These are phyloP conservation scores for Exobasidium cylindrosporum DNA, from an alignment of 1,284 basidiomycete species.

Conservation along the genomic window DNA sequence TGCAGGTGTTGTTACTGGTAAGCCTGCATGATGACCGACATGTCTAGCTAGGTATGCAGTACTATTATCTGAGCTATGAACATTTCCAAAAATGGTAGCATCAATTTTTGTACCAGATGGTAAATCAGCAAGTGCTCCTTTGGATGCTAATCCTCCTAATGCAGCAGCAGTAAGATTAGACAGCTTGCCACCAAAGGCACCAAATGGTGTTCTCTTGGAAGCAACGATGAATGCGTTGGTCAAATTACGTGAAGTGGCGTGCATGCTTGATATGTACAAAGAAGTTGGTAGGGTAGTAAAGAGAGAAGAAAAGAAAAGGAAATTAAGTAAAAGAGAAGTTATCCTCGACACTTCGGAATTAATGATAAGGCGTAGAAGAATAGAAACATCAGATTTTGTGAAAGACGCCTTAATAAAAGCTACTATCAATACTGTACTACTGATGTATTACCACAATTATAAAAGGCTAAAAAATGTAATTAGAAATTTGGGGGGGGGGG, in stretches of 20 bases:
- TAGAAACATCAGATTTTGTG: no score
- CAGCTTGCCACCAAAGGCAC: constrained; percentile 61
- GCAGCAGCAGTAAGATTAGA: constrained; percentile 43
- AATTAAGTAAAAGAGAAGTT: not conserved
- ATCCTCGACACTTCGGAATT: not conserved
- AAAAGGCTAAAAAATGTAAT: no score
- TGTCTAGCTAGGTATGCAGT: constrained; percentile 94
- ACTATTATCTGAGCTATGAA: constrained; percentile 56
- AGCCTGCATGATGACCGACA: constrained; percentile 81
- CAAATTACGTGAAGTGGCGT: constrained; percentile 2
- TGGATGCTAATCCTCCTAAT: constrained; percentile 60
- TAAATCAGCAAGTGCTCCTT: constrained; percentile 60
- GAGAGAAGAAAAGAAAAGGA: not conserved
- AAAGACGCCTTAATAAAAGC: no score
- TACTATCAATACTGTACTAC: no score
- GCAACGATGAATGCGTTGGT: constrained; percentile 45
- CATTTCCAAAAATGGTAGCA: constrained; percentile 54
- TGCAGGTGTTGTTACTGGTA: constrained; percentile 60
- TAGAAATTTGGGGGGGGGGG: no score
- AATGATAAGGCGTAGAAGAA: no score
- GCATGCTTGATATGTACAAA: constrained; percentile 6
- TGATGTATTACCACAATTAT: no score
- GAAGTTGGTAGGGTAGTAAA: not conserved
- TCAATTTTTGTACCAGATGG: constrained; percentile 58
- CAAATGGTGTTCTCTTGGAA: constrained; percentile 61